Base-by-base conservation (phyloP, 768 basidiomycete species). In the Collybiopsis confluens region DNA sequence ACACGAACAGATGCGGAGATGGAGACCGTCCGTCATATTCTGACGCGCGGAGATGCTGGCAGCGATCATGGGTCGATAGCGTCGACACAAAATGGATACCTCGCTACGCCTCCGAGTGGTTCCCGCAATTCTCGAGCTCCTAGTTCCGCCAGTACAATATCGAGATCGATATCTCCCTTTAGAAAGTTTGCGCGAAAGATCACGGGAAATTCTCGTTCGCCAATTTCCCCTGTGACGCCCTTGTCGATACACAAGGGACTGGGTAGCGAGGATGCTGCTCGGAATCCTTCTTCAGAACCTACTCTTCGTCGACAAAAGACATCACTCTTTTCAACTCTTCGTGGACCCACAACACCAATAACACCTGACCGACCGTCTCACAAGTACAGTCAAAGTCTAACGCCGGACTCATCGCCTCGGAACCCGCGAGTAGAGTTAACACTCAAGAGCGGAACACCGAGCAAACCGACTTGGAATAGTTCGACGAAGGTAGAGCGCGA, bases 1-100 rank as follows among this genome's bases (percentile, higher is more conserved):
- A 63, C 78, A 20, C 76, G 89, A 54, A 90, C 91, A 10, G 92
- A 95, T 60, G 70, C 74, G 24, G 92, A 94, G 58, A 90, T 97
- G 89, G 85, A 87, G 56, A 73, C 65, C 53, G 80, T 83, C 2
- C 83, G 85, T 53, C 83, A 78, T 56, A 68, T 84, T 33, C 72
- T 91, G 30, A 59, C 78, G 33, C 72, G 68, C 37, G 80, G 79
- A 37, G 77, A 81, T 24, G 70, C 77, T 26, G 77, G 75, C 15
- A 88, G 85, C 60, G 91, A 92, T 61, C 75, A 72, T 36, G 84
- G 81, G 11, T 91, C 90, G n/a, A 70, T 69, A 8, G 26, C 65
- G 8, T 81, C 81, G 6, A 76, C 75, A 18, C 69, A 74, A 53
- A 83, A 82, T 58, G 82, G 82, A 8, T 83, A 79, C 60, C 79